These are phyloP conservation scores for Thielaviopsis punctulata DNA, from an alignment of 2,329 filamentous ascomycete genomes.

Conservation along the genomic window DNA sequence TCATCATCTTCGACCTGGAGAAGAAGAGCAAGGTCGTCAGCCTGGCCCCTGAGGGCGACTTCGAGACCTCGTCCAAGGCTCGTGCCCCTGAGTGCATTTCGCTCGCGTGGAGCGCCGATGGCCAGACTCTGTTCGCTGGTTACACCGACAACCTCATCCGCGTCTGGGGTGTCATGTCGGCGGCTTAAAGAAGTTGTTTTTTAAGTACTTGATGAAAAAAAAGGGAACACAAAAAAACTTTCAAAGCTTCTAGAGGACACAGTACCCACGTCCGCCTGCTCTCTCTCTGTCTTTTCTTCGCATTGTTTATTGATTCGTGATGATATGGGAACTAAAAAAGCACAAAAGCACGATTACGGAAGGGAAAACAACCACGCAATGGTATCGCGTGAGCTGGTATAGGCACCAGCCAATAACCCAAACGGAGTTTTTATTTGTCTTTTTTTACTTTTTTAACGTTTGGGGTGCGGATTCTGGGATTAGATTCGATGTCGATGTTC, in stretches of 20 bases:
- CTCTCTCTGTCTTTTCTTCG: constrained; percentile 6
- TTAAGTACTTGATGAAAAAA: constrained; percentile 13
- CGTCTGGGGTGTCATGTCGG: constrained; percentile 94
- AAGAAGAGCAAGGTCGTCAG: constrained; percentile 99
- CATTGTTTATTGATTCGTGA: constrained; percentile 8
- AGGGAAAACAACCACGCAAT: neutral
- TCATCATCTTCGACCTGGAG: constrained; percentile 99
- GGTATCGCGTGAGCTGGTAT: neutral
- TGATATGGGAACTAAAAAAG: neutral
- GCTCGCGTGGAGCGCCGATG: constrained; percentile 94
- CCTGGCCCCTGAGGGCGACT: constrained; percentile 97
- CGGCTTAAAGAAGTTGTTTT: constrained; percentile 41
- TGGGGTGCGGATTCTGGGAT: neutral
- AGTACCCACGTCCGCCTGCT: constrained; percentile 8
- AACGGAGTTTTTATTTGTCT: constrained; percentile 3
- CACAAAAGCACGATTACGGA: neutral
- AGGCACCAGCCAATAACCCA: neutral
- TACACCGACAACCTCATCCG: constrained; percentile 99
- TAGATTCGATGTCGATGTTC: neutral
- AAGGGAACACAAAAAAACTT: constrained; percentile 14
- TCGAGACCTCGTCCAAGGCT: constrained; percentile 86
- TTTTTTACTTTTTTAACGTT: neutral
- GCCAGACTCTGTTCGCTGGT: constrained; percentile 97
- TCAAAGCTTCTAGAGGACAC: constrained; percentile 12
- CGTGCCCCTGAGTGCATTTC: constrained; percentile 95